phyloP scores from a whole-genome alignment of 495 filamentous ascomycete species.

The Aspergillus kassunensis region DNA sequence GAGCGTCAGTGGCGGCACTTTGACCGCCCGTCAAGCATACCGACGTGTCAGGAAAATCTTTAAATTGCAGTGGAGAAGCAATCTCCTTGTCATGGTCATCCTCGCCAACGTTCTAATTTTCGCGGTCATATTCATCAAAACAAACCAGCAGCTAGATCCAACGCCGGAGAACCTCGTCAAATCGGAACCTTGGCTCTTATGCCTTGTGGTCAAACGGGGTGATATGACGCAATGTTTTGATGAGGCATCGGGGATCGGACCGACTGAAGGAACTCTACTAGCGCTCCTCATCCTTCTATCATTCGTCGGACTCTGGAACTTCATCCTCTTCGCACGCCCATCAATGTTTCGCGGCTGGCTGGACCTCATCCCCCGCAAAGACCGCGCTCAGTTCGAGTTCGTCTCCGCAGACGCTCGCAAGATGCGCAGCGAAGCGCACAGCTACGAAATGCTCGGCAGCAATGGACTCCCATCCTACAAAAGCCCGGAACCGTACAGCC shows the following conservation, averaged over 20 bases:
- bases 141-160: conserved; percentile 64
- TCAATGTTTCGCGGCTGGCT: conserved; percentile 83
- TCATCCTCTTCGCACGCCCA: conserved; percentile 73
- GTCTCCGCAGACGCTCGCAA: conserved; percentile 78
- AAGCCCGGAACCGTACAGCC: conserved; percentile 34
- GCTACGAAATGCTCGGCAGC: conserved; percentile 78
- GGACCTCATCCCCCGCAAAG: conserved; percentile 53
- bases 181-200: conserved; percentile 65
- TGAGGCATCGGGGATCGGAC: conserved; percentile 43
- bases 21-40: conserved; percentile 85
- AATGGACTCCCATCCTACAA: conserved; percentile 27
- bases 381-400: conserved; percentile 60
- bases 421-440: conserved; percentile 58
- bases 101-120: conserved; percentile 89
- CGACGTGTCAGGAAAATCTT: conserved; percentile 79
- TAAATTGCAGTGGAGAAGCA: conserved; percentile 91
- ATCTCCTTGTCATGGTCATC: conserved; percentile 81
- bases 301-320: conserved; percentile 80
- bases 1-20: conserved; percentile 76
- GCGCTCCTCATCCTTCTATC: conserved; percentile 78
- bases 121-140: conserved; percentile 79
- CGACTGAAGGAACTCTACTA: conserved; percentile 72
- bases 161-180: conserved; percentile 50
- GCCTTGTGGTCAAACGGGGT: conserved; percentile 55
- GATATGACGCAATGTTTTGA: conserved; percentile 63